Evolutionary conservation across 1,139 yeast species (phyloP), one percentile per base, ranked within the genome.

Genomic region (Suhomyces anneliseae): DNA sequence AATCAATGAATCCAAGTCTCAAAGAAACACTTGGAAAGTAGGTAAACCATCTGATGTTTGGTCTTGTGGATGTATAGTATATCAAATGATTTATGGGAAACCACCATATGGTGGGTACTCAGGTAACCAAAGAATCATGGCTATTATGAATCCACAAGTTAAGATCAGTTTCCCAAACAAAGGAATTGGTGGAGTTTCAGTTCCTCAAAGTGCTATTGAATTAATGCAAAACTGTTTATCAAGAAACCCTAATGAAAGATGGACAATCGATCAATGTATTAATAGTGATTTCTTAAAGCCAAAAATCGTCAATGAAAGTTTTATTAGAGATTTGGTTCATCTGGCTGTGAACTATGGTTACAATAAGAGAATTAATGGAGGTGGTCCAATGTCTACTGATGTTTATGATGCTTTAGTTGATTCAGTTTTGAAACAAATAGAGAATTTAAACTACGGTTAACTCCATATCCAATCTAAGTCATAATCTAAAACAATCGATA

Each of bases 1-100:
- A 8, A 42, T 52, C 10, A 38, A 41, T 9, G n/a, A 31, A 31
- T 34, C 47, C 24, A 40, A 47, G 9, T 36, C 36, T 27, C 64
- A 58, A 27, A 67, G 64, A 34, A 70, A 78, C 50, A 82, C 85
- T 46, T 87, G 95, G 95, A 88, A 83, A 62, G 96, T 92, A 7
- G 98, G 99, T 1, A 87, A 84, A 59, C 97, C 99, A 0, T 87
- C 98, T 1, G 99, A 93, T 69, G 84, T 95, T 10, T 93, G 99
- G 99, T 90, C 98, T 19, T 87, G 97, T 68, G 99, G 99, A 0
- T 90, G 99, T 64, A 93, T 93, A 6, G 76, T 93, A 4, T 93
- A 92, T 67, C 98, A 93, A 66, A 90, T 95, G 96, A 81, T 92
- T 4, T 93, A 93, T 60, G 97, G 97, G 0, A 79, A 78, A 53